A percentile compares a stretch with the other conserved stretches of the same genome.
Conservation (phyloP, 768 basidiomycete species). For the Gyrodon lividus region DNA sequence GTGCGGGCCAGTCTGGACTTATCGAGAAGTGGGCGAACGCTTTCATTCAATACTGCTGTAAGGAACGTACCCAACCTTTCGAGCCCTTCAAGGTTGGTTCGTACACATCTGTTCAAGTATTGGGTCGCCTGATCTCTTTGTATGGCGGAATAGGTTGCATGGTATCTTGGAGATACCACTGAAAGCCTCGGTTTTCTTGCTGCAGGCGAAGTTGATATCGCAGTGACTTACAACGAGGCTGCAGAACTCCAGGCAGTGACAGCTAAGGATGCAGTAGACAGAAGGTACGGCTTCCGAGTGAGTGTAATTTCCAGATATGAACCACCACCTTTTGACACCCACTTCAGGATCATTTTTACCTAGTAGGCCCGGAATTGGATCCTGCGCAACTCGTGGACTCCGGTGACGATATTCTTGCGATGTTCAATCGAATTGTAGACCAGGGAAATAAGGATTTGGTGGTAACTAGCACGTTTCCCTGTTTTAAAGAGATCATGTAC, state of each 20-base stretch:
- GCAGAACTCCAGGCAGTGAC: conserved; percentile 42
- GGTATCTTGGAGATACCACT: conserved; percentile 59
- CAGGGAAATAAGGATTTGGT: conserved; percentile 42
- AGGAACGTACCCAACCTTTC: conserved; percentile 26
- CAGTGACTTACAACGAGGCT: conserved; percentile 52
- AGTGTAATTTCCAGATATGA: conserved; percentile 10
- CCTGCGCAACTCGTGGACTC: conserved; percentile 42
- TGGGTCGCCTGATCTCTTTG: background rate
- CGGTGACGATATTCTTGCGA: conserved; percentile 29
- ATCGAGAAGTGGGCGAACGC: conserved; percentile 46
- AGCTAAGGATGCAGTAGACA: conserved; percentile 31
- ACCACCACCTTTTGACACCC: background rate
- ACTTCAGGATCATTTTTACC: conserved; percentile 47
- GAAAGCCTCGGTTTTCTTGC: conserved; percentile 45
- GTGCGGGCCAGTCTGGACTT: conserved; percentile 51
- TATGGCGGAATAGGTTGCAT: conserved; percentile 50
- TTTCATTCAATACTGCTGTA: conserved; percentile 37
- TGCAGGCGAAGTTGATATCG: conserved; percentile 45
- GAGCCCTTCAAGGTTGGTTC: no score
- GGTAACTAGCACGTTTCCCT: conserved; percentile 26
- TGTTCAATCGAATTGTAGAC: conserved; percentile 49
- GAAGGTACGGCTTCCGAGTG: conserved; percentile 47
- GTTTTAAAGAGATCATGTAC: background rate
- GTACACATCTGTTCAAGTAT: conserved; percentile 28
- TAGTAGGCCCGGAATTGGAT: conserved; percentile 49